phyloP scores from a whole-genome alignment of 2,329 filamentous ascomycete species.

The Apiospora pterosperma region DNA sequence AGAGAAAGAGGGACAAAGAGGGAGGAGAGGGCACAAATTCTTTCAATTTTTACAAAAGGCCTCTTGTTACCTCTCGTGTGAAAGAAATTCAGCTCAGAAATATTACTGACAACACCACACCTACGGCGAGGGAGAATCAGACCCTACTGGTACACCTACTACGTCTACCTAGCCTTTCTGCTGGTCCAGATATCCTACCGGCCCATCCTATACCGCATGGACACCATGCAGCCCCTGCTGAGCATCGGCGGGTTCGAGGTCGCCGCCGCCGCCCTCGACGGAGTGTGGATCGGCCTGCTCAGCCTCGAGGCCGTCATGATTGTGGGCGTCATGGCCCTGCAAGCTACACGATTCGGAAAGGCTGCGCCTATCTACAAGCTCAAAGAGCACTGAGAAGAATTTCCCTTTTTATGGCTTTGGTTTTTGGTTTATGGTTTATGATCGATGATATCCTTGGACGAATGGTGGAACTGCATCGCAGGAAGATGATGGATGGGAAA shows the following conservation, averaged over 20 bases:
- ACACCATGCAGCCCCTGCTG: slow-evolving; percentile 4
- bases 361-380: neutral
- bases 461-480: neutral
- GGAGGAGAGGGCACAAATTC: neutral
- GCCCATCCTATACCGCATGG: slow-evolving; percentile 9
- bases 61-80: neutral
- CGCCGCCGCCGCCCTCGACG: slow-evolving; percentile 39
- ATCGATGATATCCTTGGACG: neutral
- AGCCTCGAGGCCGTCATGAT: slow-evolving; percentile 43
- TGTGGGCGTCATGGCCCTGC: slow-evolving; percentile 29
- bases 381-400: neutral
- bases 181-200: slow-evolving; percentile 17
- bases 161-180: slow-evolving; percentile 17
- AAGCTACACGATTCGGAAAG: neutral
- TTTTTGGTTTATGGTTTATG: neutral
- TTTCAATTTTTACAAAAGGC: neutral
- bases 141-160: slow-evolving; percentile 19
- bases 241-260: slow-evolving; percentile 29
- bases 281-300: slow-evolving; percentile 44
- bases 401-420: no score
- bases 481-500: neutral
- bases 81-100: neutral
- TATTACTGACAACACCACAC: neutral
- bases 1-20: neutral
- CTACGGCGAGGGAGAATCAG: slow-evolving; percentile 5